Evolutionary conservation across 2,329 filamentous ascomycete genomes (phyloP).

Genomic region (Colletotrichum destructivum): DNA sequence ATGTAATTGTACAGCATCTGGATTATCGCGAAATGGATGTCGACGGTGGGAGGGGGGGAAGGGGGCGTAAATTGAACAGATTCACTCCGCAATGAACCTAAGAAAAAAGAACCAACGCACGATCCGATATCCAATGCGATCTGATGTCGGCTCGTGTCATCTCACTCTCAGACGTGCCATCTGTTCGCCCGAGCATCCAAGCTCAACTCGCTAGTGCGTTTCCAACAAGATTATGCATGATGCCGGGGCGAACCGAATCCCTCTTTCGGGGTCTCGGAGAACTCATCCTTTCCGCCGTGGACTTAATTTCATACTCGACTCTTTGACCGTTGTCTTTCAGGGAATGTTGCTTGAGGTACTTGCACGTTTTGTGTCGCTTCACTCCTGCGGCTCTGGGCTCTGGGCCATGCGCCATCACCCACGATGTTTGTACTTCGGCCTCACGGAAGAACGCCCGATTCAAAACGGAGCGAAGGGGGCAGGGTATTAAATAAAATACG

Average conservation of each 20-base stretch:
- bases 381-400: neutral
- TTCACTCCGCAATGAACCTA: neutral
- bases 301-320: neutral
- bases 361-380: conserved; percentile 19
- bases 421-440: neutral
- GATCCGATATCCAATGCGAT: neutral
- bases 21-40: neutral
- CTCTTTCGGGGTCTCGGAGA: conserved; percentile 29
- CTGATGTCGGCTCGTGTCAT: conserved; percentile 21
- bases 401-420: neutral
- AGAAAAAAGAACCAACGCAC: neutral
- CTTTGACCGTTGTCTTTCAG: conserved; percentile 32
- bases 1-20: neutral
- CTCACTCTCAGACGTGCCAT: conserved; percentile 21
- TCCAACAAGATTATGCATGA: conserved; percentile 24
- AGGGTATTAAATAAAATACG: neutral
- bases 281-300: conserved; percentile 22
- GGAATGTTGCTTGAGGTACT: neutral
- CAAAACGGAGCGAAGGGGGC: neutral
- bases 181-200: conserved; percentile 20
- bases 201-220: conserved; percentile 1
- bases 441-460: neutral
- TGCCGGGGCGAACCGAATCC: conserved; percentile 13
- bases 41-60: too few species aligned
- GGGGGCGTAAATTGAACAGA: neutral